phyloP scores from a whole-genome alignment of 768 basidiomycete genomes.

The Boletus patriciae region DNA sequence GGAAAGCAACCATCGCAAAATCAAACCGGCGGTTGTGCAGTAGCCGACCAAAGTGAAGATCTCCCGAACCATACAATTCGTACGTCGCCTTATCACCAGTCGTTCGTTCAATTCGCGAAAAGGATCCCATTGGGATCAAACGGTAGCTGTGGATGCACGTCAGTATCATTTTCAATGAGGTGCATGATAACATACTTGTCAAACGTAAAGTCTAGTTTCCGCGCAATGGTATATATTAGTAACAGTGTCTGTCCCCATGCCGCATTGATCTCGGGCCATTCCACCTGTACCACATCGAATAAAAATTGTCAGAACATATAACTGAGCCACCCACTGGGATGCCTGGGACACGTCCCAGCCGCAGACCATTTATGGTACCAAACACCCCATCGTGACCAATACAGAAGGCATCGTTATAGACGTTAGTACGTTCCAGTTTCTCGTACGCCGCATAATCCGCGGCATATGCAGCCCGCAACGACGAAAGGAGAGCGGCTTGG shows the following conservation, averaged over 20 bases:
- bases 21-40: slow-evolving; percentile 96
- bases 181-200: slow-evolving; percentile 57
- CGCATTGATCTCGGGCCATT: slow-evolving; percentile 98
- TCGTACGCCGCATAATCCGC: slow-evolving; percentile 75
- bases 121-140: slow-evolving; percentile 91
- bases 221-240: slow-evolving; percentile 84
- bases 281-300: slow-evolving; percentile 57
- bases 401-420: slow-evolving; percentile 94
- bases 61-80: slow-evolving; percentile 94
- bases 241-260: slow-evolving; percentile 98
- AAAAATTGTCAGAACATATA: slow-evolving; percentile 5
- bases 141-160: slow-evolving; percentile 61
- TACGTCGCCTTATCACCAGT: slow-evolving; percentile 81
- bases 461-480: slow-evolving; percentile 74
- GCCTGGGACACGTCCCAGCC: slow-evolving; percentile 83
- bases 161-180: slow-evolving; percentile 3
- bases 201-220: slow-evolving; percentile 88
- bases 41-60: slow-evolving; percentile 82
- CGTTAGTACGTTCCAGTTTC: slow-evolving; percentile 87
- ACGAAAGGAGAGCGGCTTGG: slow-evolving; percentile 67
- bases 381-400: slow-evolving; percentile 94
- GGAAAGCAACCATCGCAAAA: slow-evolving; percentile 91
- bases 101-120: slow-evolving; percentile 86
- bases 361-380: slow-evolving; percentile 96
- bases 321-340: slow-evolving; percentile 57